Evolutionary conservation across 805 yeast genomes (phyloP), one percentile per base, ranked within the genome.

Genomic region (Teunomyces cretensis): DNA sequence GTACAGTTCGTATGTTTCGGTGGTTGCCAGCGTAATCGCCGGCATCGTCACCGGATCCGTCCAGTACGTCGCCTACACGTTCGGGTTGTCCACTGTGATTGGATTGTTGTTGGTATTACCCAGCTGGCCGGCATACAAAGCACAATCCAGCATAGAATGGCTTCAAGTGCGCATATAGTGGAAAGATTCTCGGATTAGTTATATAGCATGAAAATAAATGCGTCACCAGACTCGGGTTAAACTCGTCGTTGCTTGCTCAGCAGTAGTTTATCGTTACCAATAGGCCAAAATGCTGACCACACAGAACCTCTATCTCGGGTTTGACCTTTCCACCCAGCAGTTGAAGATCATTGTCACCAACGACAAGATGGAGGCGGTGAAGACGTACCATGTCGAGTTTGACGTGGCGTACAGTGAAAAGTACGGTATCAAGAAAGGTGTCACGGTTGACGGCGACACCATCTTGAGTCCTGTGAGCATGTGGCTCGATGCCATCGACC

Each of bases 271-370:
- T 19, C 22, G 22, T 19, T 4, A 4, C 22, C 22, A 19, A 19
- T 4, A 19, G n/a, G n/a, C n/a, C 22, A 6, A 19, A 19, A 19
- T 19, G 6, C 3, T 24, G 32, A 2, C 32, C 11, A 15, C 4
- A 33, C 30, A 40, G 6, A 32, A 7, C 14, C 48, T 52, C 38
- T 83, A 65, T 57, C 64, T 87, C 48, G 97, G 97, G 1, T 80
- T 89, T 55, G 97, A 91, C 61, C 72, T 91, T 22, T 88, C 96
- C 1, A 90, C 97, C 12, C 97, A 90, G 61, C 96, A 89, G 58
- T 68, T 91, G 55, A 90, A 90, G 62, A 78, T 87, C 37, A 76
- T 89, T 35, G 83, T 84, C 19, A 79, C 87, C 27, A 70, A 81
- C 59, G 74, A 69, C 9, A 55, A 69, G 8, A 68, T 89, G 44